Evolutionary conservation across 148 eudicot species (phyloP), one percentile per base, ranked within the genome.

Genomic region (Mesembryanthemum crystallinum): DNA sequence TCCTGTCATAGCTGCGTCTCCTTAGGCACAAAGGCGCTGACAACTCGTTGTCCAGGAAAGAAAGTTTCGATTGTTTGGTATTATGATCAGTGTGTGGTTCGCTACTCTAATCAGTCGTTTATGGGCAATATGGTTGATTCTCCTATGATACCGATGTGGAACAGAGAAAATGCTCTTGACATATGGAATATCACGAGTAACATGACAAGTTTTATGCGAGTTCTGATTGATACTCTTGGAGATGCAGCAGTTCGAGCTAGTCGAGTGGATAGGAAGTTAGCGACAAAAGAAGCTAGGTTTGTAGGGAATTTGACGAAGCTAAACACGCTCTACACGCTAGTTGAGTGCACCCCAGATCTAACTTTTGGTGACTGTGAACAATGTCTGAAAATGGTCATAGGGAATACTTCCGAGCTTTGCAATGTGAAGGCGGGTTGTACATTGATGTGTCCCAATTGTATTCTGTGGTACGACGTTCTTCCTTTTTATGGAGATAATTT

Each of bases 121-220:
- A 70, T 80, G 43, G 83, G 83, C 7, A 70, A 67, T 13, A 75
- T 75, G 83, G 64, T 27, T 75, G 83, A 80, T 52, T 8, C 49
- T 80, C 83, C 83, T 51, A 80, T 80, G 79, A 80, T 80, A 60
- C 75, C 83, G 7, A 80, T 80, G 83, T 80, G 83, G 83, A 75
- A 80, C 52, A 75, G 83, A 62, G 35, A 80, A 14, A 75, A 80
- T 45, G 37, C 79, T 28, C 71, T 63, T 18, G 72, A 80, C 7
- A 64, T 80, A 28, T 70, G 71, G 79, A 57, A 71, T 64, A 60
- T 75, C 33, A 75, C 83, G 0, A 71, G 76, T 39, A 71, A 80
- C 37, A 63, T 64, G 67, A 64, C 64, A 3, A 67, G 51, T 23
- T 80, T 80, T 71, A 75, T 70, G 83, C 60, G 75, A 39, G 66